Evolutionary conservation across 2,329 filamentous ascomycete species (phyloP), one percentile per base, ranked within the genome.

Genomic region (Fusarium sp.): DNA sequence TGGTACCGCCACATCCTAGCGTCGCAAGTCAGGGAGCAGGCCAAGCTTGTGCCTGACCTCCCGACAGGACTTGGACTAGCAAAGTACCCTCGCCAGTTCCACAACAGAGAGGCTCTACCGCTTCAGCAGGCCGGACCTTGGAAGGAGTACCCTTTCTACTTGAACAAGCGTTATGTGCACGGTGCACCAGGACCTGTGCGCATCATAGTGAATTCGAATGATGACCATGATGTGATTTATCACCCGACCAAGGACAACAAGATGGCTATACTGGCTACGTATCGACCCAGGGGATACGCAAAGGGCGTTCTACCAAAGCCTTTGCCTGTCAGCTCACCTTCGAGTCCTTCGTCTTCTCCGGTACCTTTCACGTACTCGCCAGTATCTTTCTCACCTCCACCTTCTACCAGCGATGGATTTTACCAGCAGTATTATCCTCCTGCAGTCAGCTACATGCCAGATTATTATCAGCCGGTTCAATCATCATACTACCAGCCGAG

Each of bases 141-240:
- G 64, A 47, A 15, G 10, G 64, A 67, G 6, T 58, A 62, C 9
- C 62, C 64, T 3, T 57, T 67, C 5, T 54, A 39, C 14, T 20
- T 67, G n/a, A 67, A 63, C 14, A 48, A 56, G 4, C 20, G 30
- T 11, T 67, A 67, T 9, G 6, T 22, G 0, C 20, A 6, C 11
- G 62, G 64, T 3, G 11, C 7, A 10, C 62, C 64, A 3, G 64
- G 64, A 11, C 62, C 62, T 10, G 64, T 45, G 5, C 51, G 62
- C 10, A 28, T 67, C 7, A 46, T 67, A 3, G n/a, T 41, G 5
- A 67, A 54, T 13, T 35, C 33, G 15, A 30, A 17, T 3, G 35
- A 13, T 1, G 22, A 40, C 9, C 22, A 49, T n/a, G 62, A 67
- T 19, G 48, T 67, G 19, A 33, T 67, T 0, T 67, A 67, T 5